These are phyloP conservation scores for Fusarium begoniae DNA, from an alignment of 2,329 filamentous ascomycete species.

Conservation along the genomic window DNA sequence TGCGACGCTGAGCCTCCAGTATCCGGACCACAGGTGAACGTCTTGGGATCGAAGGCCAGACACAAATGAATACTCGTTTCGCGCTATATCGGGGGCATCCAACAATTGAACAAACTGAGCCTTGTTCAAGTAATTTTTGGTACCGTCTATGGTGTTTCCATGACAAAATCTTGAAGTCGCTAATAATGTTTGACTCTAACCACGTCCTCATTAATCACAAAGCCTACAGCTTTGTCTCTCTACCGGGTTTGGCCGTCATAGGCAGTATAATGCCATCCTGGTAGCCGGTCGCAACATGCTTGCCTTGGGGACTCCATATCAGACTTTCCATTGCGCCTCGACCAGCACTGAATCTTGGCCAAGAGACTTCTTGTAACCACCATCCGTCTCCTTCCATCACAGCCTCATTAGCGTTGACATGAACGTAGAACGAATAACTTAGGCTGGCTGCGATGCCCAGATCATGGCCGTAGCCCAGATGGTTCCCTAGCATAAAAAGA, in stretches of 20 bases:
- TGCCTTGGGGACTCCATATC: conserved; percentile 63
- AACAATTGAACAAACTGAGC: background rate
- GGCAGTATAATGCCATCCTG: conserved; percentile 60
- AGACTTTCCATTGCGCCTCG: conserved; percentile 59
- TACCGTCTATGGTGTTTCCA: background rate
- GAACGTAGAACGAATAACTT: conserved; percentile 62
- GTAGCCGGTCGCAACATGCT: conserved; percentile 64
- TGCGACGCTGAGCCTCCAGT: background rate
- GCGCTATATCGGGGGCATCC: background rate
- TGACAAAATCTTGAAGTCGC: background rate
- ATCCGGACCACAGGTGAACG: background rate
- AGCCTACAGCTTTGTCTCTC: conserved; percentile 15
- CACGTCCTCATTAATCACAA: background rate
- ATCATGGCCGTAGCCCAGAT: conserved; percentile 56
- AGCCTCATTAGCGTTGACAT: conserved; percentile 58
- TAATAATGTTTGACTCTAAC: too few species aligned
- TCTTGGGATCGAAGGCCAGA: background rate
- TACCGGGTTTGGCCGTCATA: background rate
- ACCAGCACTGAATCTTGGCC: conserved; percentile 58
- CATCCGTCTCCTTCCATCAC: conserved; percentile 59
- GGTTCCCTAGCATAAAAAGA: conserved; percentile 60
- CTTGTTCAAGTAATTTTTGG: background rate
- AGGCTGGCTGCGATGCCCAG: conserved; percentile 56
- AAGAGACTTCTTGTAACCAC: conserved; percentile 64
- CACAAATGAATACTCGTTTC: background rate